These are phyloP conservation scores for Chrysosphaeria jannelii DNA, from an alignment of 2,329 filamentous ascomycete species.

Conservation along the genomic window DNA sequence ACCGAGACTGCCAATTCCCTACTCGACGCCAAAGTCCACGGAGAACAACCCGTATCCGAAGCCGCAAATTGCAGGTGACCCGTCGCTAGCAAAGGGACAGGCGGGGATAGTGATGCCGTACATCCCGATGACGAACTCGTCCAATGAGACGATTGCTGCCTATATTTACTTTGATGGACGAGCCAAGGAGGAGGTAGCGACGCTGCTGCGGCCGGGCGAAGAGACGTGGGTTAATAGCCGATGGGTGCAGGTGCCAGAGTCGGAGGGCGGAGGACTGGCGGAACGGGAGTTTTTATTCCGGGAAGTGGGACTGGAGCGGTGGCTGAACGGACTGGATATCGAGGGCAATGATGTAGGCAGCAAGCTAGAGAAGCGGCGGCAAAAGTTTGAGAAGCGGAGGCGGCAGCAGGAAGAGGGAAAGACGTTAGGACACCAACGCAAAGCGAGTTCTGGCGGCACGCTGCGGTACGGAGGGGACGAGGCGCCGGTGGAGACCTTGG, in stretches of 20 bases:
- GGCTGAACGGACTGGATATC: conserved; percentile 89
- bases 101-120: conserved; percentile 46
- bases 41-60: conserved; percentile 49
- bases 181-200: conserved; percentile 88
- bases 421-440: conserved; percentile 6
- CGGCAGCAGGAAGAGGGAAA: conserved; percentile 13
- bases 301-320: conserved; percentile 82
- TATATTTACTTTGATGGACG: conserved; percentile 98
- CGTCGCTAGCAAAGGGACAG: conserved; percentile 15
- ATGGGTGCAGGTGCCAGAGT: conserved; percentile 82
- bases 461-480: conserved; percentile 53
- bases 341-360: conserved; percentile 74
- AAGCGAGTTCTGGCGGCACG: conserved; percentile 21
- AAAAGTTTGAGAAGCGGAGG: conserved; percentile 43
- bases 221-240: conserved; percentile 98
- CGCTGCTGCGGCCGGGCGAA: conserved; percentile 66
- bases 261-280: conserved; percentile 75
- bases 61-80: conserved; percentile 20
- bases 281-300: conserved; percentile 94
- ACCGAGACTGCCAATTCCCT: conserved; percentile 63
- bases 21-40: conserved; percentile 63
- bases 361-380: conserved; percentile 63
- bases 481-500: conserved; percentile 38
- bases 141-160: conserved; percentile 82
- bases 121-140: conserved; percentile 68